Base-by-base conservation (phyloP, 2,329 filamentous ascomycete genomes). In the Bipolaris zeicola region DNA sequence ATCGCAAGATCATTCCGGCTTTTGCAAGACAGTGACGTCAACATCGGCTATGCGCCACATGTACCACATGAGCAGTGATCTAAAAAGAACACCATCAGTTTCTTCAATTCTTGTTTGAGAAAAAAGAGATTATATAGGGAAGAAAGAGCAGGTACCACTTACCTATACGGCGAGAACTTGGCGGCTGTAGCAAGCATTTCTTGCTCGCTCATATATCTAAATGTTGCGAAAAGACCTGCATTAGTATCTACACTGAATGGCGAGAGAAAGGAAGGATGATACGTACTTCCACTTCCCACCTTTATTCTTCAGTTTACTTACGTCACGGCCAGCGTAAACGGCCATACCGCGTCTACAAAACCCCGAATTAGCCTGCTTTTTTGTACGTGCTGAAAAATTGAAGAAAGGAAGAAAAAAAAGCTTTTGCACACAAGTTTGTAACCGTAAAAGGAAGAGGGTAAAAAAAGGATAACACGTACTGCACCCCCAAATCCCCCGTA, bases 41-140 rank as follows among this genome's bases (percentile, higher is more conserved):
- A 92, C 91, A 71, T 92, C 87, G 72, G 89, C 89, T 10, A 94
- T 87, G 57, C 89, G 82, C 93, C 94, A 97, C 90, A 96, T 96
- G 74, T 96, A 96, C 93, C 93, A 97, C 93, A 97, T 97, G 70
- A 96, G 96, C 41, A 97, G 74, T 67, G 89, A 95, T 71, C 93
- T 88, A 14, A 2, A 10, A 28, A 26, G 10, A 18, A 16, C 8
- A 16, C 18, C 3, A 26, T 11, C 7, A 14, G n/a, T 8, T 11
- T 13, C 7, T 11, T 52, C 37, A 60, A 55, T 33, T 55, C 36
- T 13, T 38, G 34, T 28, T 13, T 1, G 5, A 4, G 11, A 6
- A 20, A 6, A n/a, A 7, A 16, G n/a, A n/a, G 4, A 18, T 10
- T 4, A 22, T 10, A 51, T 13, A 24, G 41, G 60, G 16, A 47